Base-by-base conservation (phyloP, 352 stramenopile genomes). In the Phytophthora colocasiae region DNA sequence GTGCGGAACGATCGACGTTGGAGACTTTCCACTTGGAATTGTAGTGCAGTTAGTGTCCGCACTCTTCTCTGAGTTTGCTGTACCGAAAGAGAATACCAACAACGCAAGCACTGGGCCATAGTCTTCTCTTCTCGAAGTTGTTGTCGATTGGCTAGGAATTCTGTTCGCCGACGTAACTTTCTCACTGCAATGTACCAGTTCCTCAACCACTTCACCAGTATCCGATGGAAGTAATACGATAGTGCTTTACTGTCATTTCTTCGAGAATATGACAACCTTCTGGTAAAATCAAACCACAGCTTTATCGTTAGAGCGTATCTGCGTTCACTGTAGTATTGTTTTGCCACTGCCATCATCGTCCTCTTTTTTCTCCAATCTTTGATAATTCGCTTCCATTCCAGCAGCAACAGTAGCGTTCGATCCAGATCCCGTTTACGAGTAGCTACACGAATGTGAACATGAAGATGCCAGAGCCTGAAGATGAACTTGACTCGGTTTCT, bases 131-230 rank as follows among this genome's bases (percentile, higher is more conserved):
- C 41, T 26, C 40, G 63, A 45, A 58, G n/a, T 6, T 72, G 55
- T 4, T 57, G 51, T 4, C 63, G 54, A 34, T 57, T 38, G 1
- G 15, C 9, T 17, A 80, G 36, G 6, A 78, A 63, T 27, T 64
- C 48, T 36, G 0, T 34, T 31, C 66, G 52, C 6, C 53, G 71
- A 62, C 51, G 69, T 40, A 36, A 38, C 19, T 36, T 54, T 56
- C 59, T 45, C 27, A 24, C 55, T n/a, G 45, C 52, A 5, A 69
- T 27, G 44, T 75, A 73, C 79, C 77, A 88, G 9, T 49, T 29
- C 15, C 71, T 24, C 15, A 88, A 10, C 3, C 64, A 51, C 4
- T 24, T 61, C 9, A 46, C 57, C 57, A 77, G 39, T 6, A 77
- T 40, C 1, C 22, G 36, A 15, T 34, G n/a, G 24, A 88, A 83